Conservation (phyloP, 768 basidiomycete species). For the Rhizopogon vulgaris region DNA sequence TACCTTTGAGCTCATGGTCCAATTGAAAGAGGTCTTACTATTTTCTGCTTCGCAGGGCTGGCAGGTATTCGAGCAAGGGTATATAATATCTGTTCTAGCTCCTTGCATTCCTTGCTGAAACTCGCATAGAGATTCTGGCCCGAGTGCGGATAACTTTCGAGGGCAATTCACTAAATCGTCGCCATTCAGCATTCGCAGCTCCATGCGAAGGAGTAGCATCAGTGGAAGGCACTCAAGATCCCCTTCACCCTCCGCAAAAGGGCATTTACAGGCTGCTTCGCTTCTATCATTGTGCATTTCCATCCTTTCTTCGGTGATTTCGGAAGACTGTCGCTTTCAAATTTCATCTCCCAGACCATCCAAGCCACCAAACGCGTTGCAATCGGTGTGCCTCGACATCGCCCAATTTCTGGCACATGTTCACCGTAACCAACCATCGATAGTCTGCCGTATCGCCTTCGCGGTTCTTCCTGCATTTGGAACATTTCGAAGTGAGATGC, state of each 20-base stretch:
- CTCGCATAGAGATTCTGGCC: not conserved
- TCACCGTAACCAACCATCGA: slow-evolving; percentile 44
- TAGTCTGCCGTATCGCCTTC: slow-evolving; percentile 55
- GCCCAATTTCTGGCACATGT: slow-evolving; percentile 58
- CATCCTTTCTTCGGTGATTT: slow-evolving; percentile 55
- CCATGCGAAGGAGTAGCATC: slow-evolving; percentile 31
- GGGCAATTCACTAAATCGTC: slow-evolving; percentile 18
- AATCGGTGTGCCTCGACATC: slow-evolving; percentile 64
- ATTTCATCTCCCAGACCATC: slow-evolving; percentile 52
- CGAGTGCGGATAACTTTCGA: not conserved
- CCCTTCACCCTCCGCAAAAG: slow-evolving; percentile 34
- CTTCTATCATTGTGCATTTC: slow-evolving; percentile 55
- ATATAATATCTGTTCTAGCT: not conserved
- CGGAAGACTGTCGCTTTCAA: slow-evolving; percentile 68
- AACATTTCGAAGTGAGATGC: slow-evolving; percentile 60
- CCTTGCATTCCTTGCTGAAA: not conserved
- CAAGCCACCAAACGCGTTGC: slow-evolving; percentile 72
- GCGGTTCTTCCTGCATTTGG: slow-evolving; percentile 71
- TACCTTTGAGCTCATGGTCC: slow-evolving; percentile 57
- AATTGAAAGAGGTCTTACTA: slow-evolving; percentile 54
- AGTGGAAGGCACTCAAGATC: slow-evolving; percentile 44
- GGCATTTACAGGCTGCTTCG: slow-evolving; percentile 36
- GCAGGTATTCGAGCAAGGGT: slow-evolving; percentile 59
- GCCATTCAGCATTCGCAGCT: slow-evolving; percentile 34
- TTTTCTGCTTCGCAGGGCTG: slow-evolving; percentile 52